Evolutionary conservation across 2,329 filamentous ascomycete species (phyloP).

Genomic region (Cordyceps javanica): DNA sequence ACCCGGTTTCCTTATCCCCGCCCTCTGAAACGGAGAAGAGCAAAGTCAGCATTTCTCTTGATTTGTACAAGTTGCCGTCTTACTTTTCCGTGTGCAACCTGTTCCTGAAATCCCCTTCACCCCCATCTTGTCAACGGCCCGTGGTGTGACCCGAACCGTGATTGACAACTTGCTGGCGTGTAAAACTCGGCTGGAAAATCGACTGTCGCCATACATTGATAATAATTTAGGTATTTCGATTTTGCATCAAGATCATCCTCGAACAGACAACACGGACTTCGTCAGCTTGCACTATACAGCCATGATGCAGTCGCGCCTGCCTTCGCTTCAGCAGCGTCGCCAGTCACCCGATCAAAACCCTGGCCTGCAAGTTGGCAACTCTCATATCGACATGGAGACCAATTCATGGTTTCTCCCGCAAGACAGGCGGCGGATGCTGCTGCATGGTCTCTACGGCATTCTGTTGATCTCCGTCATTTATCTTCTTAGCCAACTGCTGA

Average conservation of each 20-base stretch:
- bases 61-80: background rate
- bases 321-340: background rate
- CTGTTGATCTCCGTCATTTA: constrained; percentile 31
- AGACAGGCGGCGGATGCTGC: background rate
- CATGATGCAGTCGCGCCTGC: constrained; percentile 2
- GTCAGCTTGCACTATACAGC: background rate
- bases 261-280: too few species aligned
- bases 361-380: background rate
- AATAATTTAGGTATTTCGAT: too few species aligned
- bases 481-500: constrained; percentile 37
- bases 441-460: constrained; percentile 18
- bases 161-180: background rate
- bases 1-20: background rate
- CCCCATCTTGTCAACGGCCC: background rate
- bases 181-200: background rate
- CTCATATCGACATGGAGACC: background rate
- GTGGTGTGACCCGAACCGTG: background rate
- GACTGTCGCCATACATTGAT: background rate
- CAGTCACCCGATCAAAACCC: background rate
- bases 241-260: background rate
- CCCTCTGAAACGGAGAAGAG: background rate
- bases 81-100: background rate
- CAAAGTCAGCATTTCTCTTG: too few species aligned
- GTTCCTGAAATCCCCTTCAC: background rate
- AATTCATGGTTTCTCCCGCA: rapidly evolving